A percentile compares a stretch with the other conserved stretches of the same genome.
phyloP scores from a whole-genome alignment of 257 asterid species.

The Leptodermis oblonga region DNA sequence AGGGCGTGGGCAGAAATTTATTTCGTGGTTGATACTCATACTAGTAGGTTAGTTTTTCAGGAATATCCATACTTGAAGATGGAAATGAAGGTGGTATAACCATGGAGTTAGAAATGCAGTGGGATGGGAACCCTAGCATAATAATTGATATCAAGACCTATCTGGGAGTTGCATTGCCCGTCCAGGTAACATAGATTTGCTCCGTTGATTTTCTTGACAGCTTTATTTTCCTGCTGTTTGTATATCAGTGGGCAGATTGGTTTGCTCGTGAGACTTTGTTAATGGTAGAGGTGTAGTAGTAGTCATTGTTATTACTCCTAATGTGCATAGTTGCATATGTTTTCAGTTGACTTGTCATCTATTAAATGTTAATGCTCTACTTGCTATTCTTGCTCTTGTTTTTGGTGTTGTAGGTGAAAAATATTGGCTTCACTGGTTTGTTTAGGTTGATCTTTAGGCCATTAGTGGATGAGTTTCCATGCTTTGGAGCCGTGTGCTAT shows the following conservation, averaged over 20 bases:
- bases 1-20: not conserved
- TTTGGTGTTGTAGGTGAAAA: conserved; percentile 80
- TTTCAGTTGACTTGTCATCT: not conserved
- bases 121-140: conserved; percentile 98
- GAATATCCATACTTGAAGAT: conserved; percentile 78
- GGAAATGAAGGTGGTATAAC: conserved; percentile 91
- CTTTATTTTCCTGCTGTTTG: not conserved
- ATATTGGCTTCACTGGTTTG: conserved; percentile 93
- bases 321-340: conserved; percentile 36
- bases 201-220: not conserved
- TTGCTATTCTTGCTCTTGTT: conserved; percentile 4
- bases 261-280: not conserved
- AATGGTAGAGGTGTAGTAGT: not conserved
- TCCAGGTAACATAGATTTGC: conserved; percentile 54
- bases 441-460: conserved; percentile 97
- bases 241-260: not conserved
- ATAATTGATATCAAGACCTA: conserved; percentile 94
- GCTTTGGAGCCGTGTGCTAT: conserved; percentile 96
- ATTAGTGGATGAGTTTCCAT: conserved; percentile 86
- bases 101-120: conserved; percentile 96
- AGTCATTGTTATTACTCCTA: not conserved
- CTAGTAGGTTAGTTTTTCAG: conserved; percentile 35
- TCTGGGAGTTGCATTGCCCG: conserved; percentile 89
- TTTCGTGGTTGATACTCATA: conserved; percentile 16
- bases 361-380: conserved; percentile 36